Percentiles rank a stretch among this genome's conserved stretches.
phyloP scores from a whole-genome alignment of 2,329 filamentous ascomycete genomes.

The Samsoniella hepiali region DNA sequence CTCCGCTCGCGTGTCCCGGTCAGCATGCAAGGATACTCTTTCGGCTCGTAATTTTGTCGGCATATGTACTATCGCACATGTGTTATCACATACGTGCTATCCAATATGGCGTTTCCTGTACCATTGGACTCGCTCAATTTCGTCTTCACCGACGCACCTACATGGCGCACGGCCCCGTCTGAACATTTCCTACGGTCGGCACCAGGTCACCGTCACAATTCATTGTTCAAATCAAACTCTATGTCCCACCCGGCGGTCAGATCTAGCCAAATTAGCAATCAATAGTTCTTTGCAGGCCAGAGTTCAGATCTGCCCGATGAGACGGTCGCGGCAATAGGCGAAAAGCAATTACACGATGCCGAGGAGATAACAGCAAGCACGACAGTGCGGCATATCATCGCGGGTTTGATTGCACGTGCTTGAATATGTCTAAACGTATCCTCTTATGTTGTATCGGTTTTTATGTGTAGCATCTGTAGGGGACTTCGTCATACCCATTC shows the following conservation, averaged over 20 bases:
- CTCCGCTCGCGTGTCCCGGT: neutral
- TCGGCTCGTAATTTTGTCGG: neutral
- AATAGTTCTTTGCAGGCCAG: too few relatives aligned
- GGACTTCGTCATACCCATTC: too few relatives aligned
- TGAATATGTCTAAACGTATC: too few relatives aligned
- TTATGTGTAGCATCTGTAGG: too few relatives aligned
- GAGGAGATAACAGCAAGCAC: too few relatives aligned
- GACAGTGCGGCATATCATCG: too few relatives aligned
- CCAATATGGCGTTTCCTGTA: neutral
- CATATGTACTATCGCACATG: neutral
- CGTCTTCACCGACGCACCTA: neutral
- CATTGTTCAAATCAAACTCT: constrained; percentile 16
- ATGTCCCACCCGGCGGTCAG: neutral
- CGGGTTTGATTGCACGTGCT: too few relatives aligned
- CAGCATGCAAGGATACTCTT: neutral
- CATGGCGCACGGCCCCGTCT: constrained; percentile 9
- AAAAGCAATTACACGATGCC: too few relatives aligned
- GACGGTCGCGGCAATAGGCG: too few relatives aligned
- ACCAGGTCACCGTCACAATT: constrained; percentile 2
- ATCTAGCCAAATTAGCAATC: neutral
- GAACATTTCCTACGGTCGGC: neutral
- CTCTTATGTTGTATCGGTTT: too few relatives aligned
- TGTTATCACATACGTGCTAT: neutral
- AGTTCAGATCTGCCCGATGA: too few relatives aligned
- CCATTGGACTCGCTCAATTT: neutral